A percentile compares a stretch with the other conserved stretches of the same genome.
Evolutionary conservation across 2,329 filamentous ascomycete genomes (phyloP).

Genomic region (Colletotrichum cordylinicola): DNA sequence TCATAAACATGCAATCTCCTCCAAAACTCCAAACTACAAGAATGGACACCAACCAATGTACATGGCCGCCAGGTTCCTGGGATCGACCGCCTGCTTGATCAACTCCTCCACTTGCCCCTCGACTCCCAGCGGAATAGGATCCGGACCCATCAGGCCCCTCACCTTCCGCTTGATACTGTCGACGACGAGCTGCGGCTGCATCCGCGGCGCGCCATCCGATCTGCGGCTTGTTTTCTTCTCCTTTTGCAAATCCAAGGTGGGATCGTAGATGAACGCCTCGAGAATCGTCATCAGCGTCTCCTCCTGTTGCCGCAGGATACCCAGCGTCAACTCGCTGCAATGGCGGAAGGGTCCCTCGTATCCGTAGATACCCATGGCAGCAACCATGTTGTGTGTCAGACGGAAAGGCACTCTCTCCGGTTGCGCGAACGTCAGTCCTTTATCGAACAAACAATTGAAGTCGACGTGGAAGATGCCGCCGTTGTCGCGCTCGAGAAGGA

Average conservation of each 20-base stretch:
- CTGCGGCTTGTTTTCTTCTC: slow-evolving; percentile 66
- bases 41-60: slow-evolving; percentile 91
- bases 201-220: slow-evolving; percentile 42
- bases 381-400: slow-evolving; percentile 97
- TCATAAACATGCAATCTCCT: not conserved
- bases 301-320: slow-evolving; percentile 85
- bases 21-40: slow-evolving; percentile 41
- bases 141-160: slow-evolving; percentile 79
- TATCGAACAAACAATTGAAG: slow-evolving; percentile 99
- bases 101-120: slow-evolving; percentile 98
- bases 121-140: slow-evolving; percentile 91
- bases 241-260: slow-evolving; percentile 86
- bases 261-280: slow-evolving; percentile 96
- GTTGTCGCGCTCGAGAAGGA: slow-evolving; percentile 91
- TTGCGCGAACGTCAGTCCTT: slow-evolving; percentile 92
- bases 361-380: slow-evolving; percentile 94
- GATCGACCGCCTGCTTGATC: slow-evolving; percentile 84
- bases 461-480: slow-evolving; percentile 97
- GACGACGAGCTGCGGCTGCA: slow-evolving; percentile 76
- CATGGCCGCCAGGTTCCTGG: slow-evolving; percentile 85
- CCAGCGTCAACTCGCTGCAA: slow-evolving; percentile 87
- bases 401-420: slow-evolving; percentile 96
- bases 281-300: slow-evolving; percentile 97
- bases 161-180: slow-evolving; percentile 90
- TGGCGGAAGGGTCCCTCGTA: slow-evolving; percentile 93